Percentiles rank a stretch among this genome's conserved stretches.
These are phyloP conservation scores for Sisymbrium altissimum DNA, from an alignment of 345 rosid species.

Conservation along the genomic window DNA sequence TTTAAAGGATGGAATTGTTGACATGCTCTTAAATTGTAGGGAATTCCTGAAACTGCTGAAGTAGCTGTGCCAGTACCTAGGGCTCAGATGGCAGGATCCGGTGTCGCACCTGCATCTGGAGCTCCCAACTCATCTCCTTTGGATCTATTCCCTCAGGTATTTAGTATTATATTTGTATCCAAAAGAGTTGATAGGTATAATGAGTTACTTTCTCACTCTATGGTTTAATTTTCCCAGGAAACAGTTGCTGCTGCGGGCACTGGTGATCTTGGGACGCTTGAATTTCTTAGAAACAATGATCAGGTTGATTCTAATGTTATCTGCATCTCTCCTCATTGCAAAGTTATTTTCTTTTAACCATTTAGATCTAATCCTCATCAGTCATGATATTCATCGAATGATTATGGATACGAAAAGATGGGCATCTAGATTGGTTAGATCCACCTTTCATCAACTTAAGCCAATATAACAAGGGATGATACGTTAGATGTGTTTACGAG, in stretches of 20 bases:
- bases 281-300: conserved; percentile 86
- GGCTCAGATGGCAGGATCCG: conserved; percentile 52
- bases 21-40: conserved; percentile 45
- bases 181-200: not conserved
- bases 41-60: conserved; percentile 86
- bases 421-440: conserved; percentile 2
- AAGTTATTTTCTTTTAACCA: not conserved
- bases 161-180: conserved; percentile 2
- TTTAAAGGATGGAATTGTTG: conserved; percentile 19
- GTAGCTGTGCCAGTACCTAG: conserved; percentile 64
- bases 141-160: conserved; percentile 95
- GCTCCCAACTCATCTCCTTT: conserved; percentile 94
- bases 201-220: conserved; percentile 7
- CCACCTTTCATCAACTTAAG: not conserved
- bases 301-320: conserved; percentile 50
- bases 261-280: conserved; percentile 80
- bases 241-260: conserved; percentile 53
- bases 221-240: conserved; percentile 47
- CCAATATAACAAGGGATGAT: too few species aligned
- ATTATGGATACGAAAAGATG: not conserved
- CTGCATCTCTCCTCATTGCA: not conserved
- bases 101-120: conserved; percentile 54
- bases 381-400: not conserved
- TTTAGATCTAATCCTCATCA: not conserved
- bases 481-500: not conserved